These are phyloP conservation scores for Venturia pyrina DNA, from an alignment of 2,329 filamentous ascomycete genomes.

Conservation along the genomic window DNA sequence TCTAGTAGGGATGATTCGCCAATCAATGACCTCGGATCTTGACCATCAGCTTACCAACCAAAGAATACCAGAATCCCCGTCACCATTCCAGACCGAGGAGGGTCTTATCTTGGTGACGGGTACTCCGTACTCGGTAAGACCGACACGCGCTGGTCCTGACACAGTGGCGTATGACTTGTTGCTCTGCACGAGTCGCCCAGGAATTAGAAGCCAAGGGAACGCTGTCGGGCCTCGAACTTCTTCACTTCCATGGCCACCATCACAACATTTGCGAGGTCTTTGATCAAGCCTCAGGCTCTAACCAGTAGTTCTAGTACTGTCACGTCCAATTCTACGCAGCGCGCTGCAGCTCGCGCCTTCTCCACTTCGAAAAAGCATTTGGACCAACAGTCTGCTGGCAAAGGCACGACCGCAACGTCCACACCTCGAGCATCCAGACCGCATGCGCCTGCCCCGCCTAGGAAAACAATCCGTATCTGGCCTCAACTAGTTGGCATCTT, in stretches of 20 bases:
- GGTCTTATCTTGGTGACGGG: no score
- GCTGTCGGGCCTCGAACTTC: not conserved
- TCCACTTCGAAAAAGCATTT: not conserved
- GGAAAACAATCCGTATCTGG: constrained; percentile 22
- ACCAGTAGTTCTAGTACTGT: no score
- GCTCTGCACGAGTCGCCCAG: not conserved
- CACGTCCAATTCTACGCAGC: not conserved
- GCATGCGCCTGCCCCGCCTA: not conserved
- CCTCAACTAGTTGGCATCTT: constrained; percentile 37
- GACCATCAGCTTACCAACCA: no score
- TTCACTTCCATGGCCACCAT: not conserved
- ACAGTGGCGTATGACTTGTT: no score
- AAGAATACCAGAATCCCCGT: no score
- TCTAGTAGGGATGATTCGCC: no score
- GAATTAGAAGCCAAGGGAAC: not conserved
- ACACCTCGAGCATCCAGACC: not conserved
- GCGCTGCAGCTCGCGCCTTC: not conserved
- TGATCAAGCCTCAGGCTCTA: not conserved
- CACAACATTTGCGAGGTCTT: not conserved
- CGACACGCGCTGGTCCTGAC: no score
- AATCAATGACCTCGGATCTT: no score
- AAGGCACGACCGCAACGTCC: not conserved
- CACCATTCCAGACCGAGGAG: no score
- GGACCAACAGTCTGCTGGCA: not conserved
- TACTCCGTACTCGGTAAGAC: no score